A percentile compares a stretch with the other conserved stretches of the same genome.
phyloP scores from a whole-genome alignment of 2,329 filamentous ascomycete genomes.

The Aspergillus sp. region DNA sequence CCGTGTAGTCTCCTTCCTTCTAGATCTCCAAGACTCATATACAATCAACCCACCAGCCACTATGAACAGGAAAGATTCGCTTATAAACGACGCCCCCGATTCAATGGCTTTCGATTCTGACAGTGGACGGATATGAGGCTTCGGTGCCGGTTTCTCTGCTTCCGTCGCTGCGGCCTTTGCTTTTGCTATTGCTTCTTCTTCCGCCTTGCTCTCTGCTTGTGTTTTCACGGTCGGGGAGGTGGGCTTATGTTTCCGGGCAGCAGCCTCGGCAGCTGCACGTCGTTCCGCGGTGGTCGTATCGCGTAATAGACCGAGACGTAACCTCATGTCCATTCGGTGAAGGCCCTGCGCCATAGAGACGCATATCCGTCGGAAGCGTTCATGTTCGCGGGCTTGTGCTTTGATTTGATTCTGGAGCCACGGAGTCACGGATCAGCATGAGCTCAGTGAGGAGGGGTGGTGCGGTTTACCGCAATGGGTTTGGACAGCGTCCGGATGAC shows the following conservation, averaged over 20 bases:
- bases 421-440: not conserved
- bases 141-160: slow-evolving; percentile 41
- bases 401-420: slow-evolving; percentile 58
- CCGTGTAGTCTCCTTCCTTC: slow-evolving; percentile 54
- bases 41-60: slow-evolving; percentile 58
- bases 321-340: slow-evolving; percentile 61
- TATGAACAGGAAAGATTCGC: slow-evolving; percentile 59
- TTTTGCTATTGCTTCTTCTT: slow-evolving; percentile 44
- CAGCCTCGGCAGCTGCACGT: slow-evolving; percentile 47
- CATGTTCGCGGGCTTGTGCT: slow-evolving; percentile 61
- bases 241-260: slow-evolving; percentile 47
- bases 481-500: slow-evolving; percentile 60
- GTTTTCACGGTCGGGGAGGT: slow-evolving; percentile 56
- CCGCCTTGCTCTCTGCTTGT: slow-evolving; percentile 52
- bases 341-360: slow-evolving; percentile 57
- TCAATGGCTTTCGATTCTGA: slow-evolving; percentile 64
- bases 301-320: slow-evolving; percentile 59
- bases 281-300: slow-evolving; percentile 48
- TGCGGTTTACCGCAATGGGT: slow-evolving; percentile 54
- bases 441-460: slow-evolving; percentile 15
- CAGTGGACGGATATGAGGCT: slow-evolving; percentile 55
- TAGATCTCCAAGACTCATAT: slow-evolving; percentile 55
- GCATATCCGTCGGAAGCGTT: slow-evolving; percentile 56
- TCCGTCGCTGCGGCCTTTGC: slow-evolving; percentile 38
- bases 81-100: slow-evolving; percentile 62